A percentile compares a stretch with the other conserved stretches of the same genome.
Conservation (phyloP, 2,329 filamentous ascomycete genomes). For the Penicillium sp. region DNA sequence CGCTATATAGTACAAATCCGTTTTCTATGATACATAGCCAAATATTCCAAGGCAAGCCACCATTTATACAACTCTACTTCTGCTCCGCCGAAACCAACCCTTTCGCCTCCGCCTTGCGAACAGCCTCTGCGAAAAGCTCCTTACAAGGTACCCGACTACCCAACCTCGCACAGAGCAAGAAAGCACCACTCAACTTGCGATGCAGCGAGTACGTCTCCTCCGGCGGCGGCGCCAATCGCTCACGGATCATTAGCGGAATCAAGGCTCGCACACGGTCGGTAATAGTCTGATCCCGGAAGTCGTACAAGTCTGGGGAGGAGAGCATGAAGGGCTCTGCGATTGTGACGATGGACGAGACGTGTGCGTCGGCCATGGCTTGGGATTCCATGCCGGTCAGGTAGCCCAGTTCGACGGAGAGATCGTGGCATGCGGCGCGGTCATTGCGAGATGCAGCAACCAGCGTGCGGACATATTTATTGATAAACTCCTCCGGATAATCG, state of each 20-base stretch:
- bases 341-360: constrained; percentile 83
- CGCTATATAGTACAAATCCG: constrained; percentile 5
- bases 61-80: constrained; percentile 2
- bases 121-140: constrained; percentile 66
- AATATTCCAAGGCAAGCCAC: background rate
- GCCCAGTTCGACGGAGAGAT: constrained; percentile 75
- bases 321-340: constrained; percentile 87
- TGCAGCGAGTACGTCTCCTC: constrained; percentile 98
- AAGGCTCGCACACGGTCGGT: constrained; percentile 86
- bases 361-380: constrained; percentile 82
- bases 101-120: constrained; percentile 34
- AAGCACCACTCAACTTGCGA: constrained; percentile 92
- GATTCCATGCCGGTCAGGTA: constrained; percentile 93
- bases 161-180: constrained; percentile 83
- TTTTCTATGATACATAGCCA: constrained; percentile 8
- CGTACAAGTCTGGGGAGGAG: constrained; percentile 78
- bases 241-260: constrained; percentile 91
- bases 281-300: constrained; percentile 93
- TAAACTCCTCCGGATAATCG: constrained; percentile 80
- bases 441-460: constrained; percentile 76
- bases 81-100: constrained; percentile 19
- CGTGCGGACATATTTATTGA: constrained; percentile 76
- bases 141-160: constrained; percentile 81
- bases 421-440: constrained; percentile 66
- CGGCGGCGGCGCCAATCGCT: constrained; percentile 85